Conservation (phyloP, 495 filamentous ascomycete genomes). For the Trichoderma reesei region DNA sequence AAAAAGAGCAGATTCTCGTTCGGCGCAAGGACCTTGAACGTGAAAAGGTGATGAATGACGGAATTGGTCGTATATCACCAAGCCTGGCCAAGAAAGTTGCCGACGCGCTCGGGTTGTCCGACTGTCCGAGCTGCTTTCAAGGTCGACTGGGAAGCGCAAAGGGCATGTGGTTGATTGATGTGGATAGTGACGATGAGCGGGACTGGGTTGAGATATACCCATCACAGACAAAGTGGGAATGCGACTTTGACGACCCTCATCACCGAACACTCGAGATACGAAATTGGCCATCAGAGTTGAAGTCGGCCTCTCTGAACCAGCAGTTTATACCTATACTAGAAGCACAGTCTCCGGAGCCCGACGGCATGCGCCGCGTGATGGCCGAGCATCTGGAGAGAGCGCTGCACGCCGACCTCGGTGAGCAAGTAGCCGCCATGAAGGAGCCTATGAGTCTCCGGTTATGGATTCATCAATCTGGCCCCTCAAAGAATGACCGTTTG, state of each 20-base stretch:
- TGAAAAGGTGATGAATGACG: conserved; percentile 66
- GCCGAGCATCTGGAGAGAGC: conserved; percentile 47
- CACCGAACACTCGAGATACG: conserved; percentile 65
- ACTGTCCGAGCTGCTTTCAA: conserved; percentile 67
- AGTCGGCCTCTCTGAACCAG: conserved; percentile 57
- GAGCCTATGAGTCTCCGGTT: conserved; percentile 38
- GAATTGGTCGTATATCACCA: conserved; percentile 63
- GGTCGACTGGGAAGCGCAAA: conserved; percentile 77
- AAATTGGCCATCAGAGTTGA: conserved; percentile 50
- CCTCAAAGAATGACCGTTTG: conserved; percentile 27
- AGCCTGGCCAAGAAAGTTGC: conserved; percentile 51
- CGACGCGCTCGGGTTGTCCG: conserved; percentile 46
- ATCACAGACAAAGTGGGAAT: conserved; percentile 72
- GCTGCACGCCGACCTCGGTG: conserved; percentile 48
- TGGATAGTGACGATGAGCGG: conserved; percentile 30
- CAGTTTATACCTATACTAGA: conserved; percentile 72
- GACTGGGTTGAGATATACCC: conserved; percentile 71
- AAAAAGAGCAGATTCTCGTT: conserved; percentile 28
- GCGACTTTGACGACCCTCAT: conserved; percentile 41
- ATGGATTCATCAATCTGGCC: conserved; percentile 42
- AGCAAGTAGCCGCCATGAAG: conserved; percentile 48
- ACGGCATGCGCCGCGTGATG: conserved; percentile 44
- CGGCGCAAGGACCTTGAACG: conserved; percentile 25
- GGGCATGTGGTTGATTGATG: conserved; percentile 77
- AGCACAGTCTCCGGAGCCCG: conserved; percentile 45